Percentiles rank a stretch among this genome's conserved stretches.
These are phyloP conservation scores for Paramecium sexaurelia DNA, from an alignment of 73 alveolate species.

Conservation along the genomic window DNA sequence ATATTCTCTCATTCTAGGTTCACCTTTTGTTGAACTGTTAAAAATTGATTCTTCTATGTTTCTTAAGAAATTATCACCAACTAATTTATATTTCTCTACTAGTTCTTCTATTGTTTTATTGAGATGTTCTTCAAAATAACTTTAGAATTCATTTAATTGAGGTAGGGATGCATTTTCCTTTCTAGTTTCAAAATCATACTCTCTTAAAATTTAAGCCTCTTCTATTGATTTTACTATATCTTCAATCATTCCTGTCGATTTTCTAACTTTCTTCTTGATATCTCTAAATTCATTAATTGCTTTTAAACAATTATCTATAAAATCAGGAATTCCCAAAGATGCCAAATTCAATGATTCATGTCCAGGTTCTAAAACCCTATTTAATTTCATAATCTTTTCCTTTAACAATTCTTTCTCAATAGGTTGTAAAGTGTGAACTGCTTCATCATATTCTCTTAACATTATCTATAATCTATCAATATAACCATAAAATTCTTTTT, in stretches of 20 bases:
- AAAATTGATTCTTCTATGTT: constrained; percentile 98
- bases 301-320: constrained; percentile 90
- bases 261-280: constrained; percentile 71
- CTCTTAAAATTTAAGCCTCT: constrained; percentile 25
- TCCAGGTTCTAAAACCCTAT: constrained; percentile 84
- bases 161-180: constrained; percentile 62
- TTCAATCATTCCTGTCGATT: constrained; percentile 58
- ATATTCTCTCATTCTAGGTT: constrained; percentile 94
- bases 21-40: constrained; percentile 89
- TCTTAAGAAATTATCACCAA: constrained; percentile 86
- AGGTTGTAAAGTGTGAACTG: constrained; percentile 86
- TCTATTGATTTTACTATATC: constrained; percentile 56
- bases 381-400: constrained; percentile 71
- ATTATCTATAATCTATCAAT: constrained; percentile 88
- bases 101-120: constrained; percentile 89
- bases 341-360: constrained; percentile 93
- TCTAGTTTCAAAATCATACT: constrained; percentile 65
- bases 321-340: constrained; percentile 95
- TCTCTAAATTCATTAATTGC: constrained; percentile 95
- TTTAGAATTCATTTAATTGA: constrained; percentile 79
- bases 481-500: constrained; percentile 86
- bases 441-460: constrained; percentile 92
- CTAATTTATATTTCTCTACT: constrained; percentile 86
- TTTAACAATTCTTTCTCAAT: constrained; percentile 77
- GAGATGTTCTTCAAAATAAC: constrained; percentile 96